Conservation (phyloP, 306 rosid genomes). For the Gillenia trifoliata region DNA sequence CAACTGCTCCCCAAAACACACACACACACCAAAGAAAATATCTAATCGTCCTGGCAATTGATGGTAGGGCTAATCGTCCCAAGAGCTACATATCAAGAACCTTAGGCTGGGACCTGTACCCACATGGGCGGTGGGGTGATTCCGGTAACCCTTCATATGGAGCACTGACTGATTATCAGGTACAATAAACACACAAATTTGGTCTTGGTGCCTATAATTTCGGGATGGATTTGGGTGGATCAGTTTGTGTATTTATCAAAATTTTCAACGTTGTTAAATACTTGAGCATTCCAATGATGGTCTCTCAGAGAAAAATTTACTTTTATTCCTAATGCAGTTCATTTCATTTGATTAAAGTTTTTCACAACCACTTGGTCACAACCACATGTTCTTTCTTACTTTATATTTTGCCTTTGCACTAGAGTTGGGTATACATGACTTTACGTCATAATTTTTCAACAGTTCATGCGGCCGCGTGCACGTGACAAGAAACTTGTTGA, state of each 20-base stretch:
- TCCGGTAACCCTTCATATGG: slow-evolving; percentile 88
- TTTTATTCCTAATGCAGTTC: background rate
- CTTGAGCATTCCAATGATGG: background rate
- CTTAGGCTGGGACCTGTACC: slow-evolving; percentile 92
- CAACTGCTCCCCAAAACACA: background rate
- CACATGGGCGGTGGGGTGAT: slow-evolving; percentile 96
- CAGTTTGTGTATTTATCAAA: background rate
- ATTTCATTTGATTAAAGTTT: background rate
- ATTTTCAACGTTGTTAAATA: background rate
- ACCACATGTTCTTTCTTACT: background rate
- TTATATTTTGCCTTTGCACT: background rate
- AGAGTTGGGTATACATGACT: slow-evolving; percentile 1
- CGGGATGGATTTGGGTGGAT: background rate
- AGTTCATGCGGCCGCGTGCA: slow-evolving; percentile 97
- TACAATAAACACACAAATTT: slow-evolving; percentile 20
- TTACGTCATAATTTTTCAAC: slow-evolving; percentile 1
- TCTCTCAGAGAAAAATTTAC: background rate
- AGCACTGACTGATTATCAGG: slow-evolving; percentile 86
- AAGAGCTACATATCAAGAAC: slow-evolving; percentile 96
- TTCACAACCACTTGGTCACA: background rate
- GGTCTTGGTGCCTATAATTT: background rate
- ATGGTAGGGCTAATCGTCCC: slow-evolving; percentile 93
- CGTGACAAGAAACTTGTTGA: slow-evolving; percentile 84
- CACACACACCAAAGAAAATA: background rate
- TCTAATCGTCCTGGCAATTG: slow-evolving; percentile 29